A percentile compares a stretch with the other conserved stretches of the same genome.
Conservation (phyloP, 1,284 basidiomycete species). For the Puccinia coronata region DNA sequence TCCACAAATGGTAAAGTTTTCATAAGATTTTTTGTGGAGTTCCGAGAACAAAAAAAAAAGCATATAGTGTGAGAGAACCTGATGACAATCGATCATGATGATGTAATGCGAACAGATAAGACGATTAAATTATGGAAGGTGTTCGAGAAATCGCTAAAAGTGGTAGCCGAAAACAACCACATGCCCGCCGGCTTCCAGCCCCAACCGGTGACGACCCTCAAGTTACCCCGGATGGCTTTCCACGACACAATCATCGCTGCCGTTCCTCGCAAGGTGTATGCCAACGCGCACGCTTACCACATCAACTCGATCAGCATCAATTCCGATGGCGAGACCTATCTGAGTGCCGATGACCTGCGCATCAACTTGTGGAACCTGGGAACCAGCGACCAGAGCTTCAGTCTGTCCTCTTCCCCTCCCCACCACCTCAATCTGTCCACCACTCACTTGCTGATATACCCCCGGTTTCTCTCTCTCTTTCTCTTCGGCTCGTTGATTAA, state of each 20-base stretch:
- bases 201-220: constrained; percentile 67
- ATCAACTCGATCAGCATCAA: constrained; percentile 99
- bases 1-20: constrained; percentile 71
- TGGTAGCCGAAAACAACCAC: constrained; percentile 95
- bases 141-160: constrained; percentile 94
- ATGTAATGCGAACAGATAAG: constrained; percentile 94
- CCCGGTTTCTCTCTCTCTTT: neutral
- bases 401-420: constrained; percentile 64
- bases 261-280: constrained; percentile 96
- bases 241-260: constrained; percentile 99
- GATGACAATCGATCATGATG: no score
- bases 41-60: no score
- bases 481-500: neutral
- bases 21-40: constrained; percentile 53
- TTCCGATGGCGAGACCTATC: constrained; percentile 98
- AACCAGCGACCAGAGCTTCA: constrained; percentile 98
- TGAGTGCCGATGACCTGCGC: constrained; percentile 94
- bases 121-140: constrained; percentile 99
- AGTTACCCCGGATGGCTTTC: constrained; percentile 82
- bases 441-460: neutral
- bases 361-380: constrained; percentile 98
- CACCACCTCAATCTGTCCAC: neutral
- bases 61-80: no score
- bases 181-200: constrained; percentile 52
- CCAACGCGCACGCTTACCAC: constrained; percentile 99